Evolutionary conservation across 2,329 filamentous ascomycete genomes (phyloP), one percentile per base, ranked within the genome.

Genomic region (Anthostomella pinea): DNA sequence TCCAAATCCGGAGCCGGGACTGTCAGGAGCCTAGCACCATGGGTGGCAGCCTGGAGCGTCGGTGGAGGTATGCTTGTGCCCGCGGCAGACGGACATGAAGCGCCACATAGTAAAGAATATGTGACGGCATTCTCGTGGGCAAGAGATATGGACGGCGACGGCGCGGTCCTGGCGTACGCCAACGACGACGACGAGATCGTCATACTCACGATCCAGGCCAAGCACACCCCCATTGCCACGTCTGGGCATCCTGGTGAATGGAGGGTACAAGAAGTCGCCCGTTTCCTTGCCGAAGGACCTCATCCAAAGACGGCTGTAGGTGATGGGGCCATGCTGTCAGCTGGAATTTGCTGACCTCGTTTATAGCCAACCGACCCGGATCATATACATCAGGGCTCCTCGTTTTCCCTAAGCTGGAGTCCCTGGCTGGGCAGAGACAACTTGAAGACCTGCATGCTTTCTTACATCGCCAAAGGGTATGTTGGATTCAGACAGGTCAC

Each of bases 121-220:
- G 65, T 79, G 27, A 63, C 64, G 5, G 65, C 72, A 0, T 75
- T 80, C 36, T 64, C 73, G 0, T 81, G 77, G 77, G 69, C 72
- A 1, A 62, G 56, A 32, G 63, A 69, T 45, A 49, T 70, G 2
- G 60, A 54, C 1, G 54, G 58, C 0, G 67, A 68, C 0, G 62
- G 60, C 30, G 68, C 67, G 0, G 42, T 80, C 23, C 49, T 80
- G 22, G 71, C 72, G 3, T 79, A 78, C 33, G 51, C 62, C 30
- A 79, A 69, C 14, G 74, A 79, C 34, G 52, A 59, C 3, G 59
- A 64, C 14, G 70, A 78, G 43, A 50, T 79, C 15, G 70, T 68
- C 3, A 56, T 80, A n/a, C 55, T 79, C 44, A 63, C 65, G 6
- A 66, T 78, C 2, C 69, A 71, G 49, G 53, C 54, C 5, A 44